A percentile compares a stretch with the other conserved stretches of the same genome.
These are phyloP conservation scores for Exophiala sideris DNA, from an alignment of 2,329 filamentous ascomycete species.

Conservation along the genomic window DNA sequence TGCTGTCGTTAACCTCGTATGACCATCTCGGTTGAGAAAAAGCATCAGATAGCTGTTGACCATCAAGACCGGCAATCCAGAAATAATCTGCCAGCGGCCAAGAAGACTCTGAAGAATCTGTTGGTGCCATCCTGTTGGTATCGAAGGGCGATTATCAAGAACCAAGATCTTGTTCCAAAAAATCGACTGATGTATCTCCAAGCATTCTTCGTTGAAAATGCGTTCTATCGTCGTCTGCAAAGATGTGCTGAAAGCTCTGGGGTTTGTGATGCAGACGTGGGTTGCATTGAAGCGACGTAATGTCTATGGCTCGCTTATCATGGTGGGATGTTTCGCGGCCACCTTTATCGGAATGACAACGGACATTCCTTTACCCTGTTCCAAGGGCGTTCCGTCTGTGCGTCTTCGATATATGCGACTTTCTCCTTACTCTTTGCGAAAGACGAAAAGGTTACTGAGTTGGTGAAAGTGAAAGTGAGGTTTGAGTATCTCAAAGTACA, in stretches of 20 bases:
- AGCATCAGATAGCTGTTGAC: constrained; percentile 44
- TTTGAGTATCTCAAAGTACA: background rate
- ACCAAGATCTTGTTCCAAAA: no score
- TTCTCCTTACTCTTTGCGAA: background rate
- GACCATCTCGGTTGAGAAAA: constrained; percentile 29
- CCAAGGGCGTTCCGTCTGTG: no score
- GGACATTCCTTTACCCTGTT: no score
- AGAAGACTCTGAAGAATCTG: constrained; percentile 33
- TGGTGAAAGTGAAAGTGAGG: background rate
- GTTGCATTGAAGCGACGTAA: background rate
- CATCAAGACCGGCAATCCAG: constrained; percentile 56
- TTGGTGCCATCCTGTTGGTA: constrained; percentile 8
- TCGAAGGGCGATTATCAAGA: background rate
- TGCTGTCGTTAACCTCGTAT: constrained; percentile 37
- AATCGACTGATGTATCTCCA: no score
- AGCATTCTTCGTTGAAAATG: background rate
- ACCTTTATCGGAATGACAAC: no score
- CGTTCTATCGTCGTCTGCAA: no score
- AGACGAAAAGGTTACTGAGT: background rate
- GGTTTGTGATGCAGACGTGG: background rate
- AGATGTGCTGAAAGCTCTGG: no score
- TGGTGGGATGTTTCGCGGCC: background rate
- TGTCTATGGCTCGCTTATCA: constrained; percentile 2
- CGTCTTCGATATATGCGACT: background rate
- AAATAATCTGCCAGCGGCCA: constrained; percentile 64